Evolutionary conservation across 2,329 filamentous ascomycete genomes (phyloP).

Genomic region (Trichoderma arundinaceum): DNA sequence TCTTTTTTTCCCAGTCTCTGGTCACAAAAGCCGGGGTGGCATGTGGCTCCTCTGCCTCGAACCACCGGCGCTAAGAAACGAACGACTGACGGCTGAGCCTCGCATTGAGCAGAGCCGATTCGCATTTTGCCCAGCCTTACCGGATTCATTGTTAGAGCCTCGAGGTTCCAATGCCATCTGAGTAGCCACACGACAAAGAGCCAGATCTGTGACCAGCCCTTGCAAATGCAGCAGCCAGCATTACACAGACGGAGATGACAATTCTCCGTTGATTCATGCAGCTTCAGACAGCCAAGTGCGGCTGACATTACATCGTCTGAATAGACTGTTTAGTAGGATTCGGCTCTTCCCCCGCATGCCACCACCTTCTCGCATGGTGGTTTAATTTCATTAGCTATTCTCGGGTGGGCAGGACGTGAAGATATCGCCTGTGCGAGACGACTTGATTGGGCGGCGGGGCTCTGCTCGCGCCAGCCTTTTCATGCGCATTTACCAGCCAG

Average conservation of each 20-base stretch:
- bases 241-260: constrained; percentile 7
- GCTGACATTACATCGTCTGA: neutral
- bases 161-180: neutral
- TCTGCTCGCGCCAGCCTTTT: constrained; percentile 8
- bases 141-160: too few species aligned
- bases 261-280: constrained; percentile 9
- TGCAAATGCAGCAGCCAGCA: neutral
- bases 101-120: neutral
- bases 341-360: neutral
- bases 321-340: constrained; percentile 1
- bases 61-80: constrained; percentile 23
- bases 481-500: constrained; percentile 13
- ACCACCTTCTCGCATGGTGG: constrained; percentile 8
- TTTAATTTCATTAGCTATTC: constrained; percentile 17
- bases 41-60: constrained; percentile 17
- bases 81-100: constrained; percentile 29
- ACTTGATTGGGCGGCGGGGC: neutral
- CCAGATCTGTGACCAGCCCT: neutral
- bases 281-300: neutral
- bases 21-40: constrained; percentile 5
- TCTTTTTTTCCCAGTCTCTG: neutral
- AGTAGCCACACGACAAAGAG: neutral
- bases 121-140: too few species aligned
- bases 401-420: neutral
- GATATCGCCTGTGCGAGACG: neutral